These are phyloP conservation scores for Entomortierella parvispora DNA, from an alignment of 192 early-diverging fungal genomes.

Conservation along the genomic window DNA sequence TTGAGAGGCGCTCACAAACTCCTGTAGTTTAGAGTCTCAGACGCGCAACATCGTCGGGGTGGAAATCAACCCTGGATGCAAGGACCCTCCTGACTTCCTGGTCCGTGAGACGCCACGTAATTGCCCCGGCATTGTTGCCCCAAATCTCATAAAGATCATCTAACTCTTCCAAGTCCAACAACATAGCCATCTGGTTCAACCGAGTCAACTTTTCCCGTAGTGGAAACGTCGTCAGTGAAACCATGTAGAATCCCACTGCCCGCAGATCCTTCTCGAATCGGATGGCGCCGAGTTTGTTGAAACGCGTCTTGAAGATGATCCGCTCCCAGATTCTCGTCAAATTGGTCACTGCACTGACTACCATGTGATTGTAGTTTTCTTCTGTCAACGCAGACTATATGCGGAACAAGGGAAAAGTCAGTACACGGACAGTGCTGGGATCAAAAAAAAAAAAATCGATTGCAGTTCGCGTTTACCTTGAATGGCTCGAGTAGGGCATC, in stretches of 20 bases:
- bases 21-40: slow-evolving; percentile 54
- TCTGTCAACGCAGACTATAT: slow-evolving; percentile 69
- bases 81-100: slow-evolving; percentile 75
- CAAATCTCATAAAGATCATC: slow-evolving; percentile 80
- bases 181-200: slow-evolving; percentile 84
- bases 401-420: slow-evolving; percentile 1
- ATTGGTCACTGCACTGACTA: slow-evolving; percentile 74
- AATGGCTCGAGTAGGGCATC: slow-evolving; percentile 64
- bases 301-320: slow-evolving; percentile 84
- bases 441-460: not conserved
- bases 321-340: slow-evolving; percentile 88
- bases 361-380: slow-evolving; percentile 73
- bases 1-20: no score
- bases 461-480: slow-evolving; percentile 54
- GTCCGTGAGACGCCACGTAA: slow-evolving; percentile 77
- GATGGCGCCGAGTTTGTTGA: slow-evolving; percentile 91
- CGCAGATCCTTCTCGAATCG: slow-evolving; percentile 95
- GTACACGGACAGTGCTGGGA: not conserved
- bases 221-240: slow-evolving; percentile 64
- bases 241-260: slow-evolving; percentile 72
- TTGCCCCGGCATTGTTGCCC: slow-evolving; percentile 68
- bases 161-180: slow-evolving; percentile 83
- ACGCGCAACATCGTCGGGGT: slow-evolving; percentile 62
- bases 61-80: slow-evolving; percentile 72
- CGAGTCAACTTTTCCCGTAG: slow-evolving; percentile 83